Evolutionary conservation across 1,139 yeast genomes (phyloP), one percentile per base, ranked within the genome.

Genomic region (Pichia sp.): DNA sequence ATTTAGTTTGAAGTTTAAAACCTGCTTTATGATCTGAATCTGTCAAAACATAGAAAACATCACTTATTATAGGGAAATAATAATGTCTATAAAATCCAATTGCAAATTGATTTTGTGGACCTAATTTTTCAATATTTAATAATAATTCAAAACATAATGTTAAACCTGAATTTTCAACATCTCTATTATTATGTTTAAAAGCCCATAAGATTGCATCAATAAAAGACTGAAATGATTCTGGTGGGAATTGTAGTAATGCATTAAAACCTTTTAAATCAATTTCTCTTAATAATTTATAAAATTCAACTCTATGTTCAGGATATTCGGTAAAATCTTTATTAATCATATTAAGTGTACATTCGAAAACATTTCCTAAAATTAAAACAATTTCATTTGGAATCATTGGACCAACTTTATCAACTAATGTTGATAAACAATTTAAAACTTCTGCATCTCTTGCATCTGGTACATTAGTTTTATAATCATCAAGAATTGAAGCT

Each of bases 1-100:
- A 72, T 58, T 84, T 84, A 6, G 95, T 74, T 67, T 93, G 98
- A 54, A 80, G 75, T 51, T 84, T 76, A 68, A 93, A 93, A 1
- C 97, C 98, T 19, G 97, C 86, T 65, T 91, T 91, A 63, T 93
- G 99, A 61, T 91, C 99, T 7, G 96, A 84, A 62, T 93, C 98
- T 3, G 98, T 91, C 43, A 93, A 73, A 24, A 91, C 98, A 56
- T 77, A 86, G 60, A 93, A 89, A 2, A 95, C 83, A 61, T 91
- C 98, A 42, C 93, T 80, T 50, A 91, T 75, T 48, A 93, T 87
- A 46, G 87, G 83, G 70, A 88, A 84, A 64, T 85, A 89, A 61
- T 83, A 93, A 58, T 80, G 86, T 59, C 81, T 80, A 68, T 86
- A 93, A 61, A 93, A 93, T 25, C 85, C 89, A 55, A 82, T 77